Percentiles rank a stretch among this genome's conserved stretches.
These are phyloP conservation scores for Artemisia annua DNA, from an alignment of 129 eudicot species.

Conservation along the genomic window DNA sequence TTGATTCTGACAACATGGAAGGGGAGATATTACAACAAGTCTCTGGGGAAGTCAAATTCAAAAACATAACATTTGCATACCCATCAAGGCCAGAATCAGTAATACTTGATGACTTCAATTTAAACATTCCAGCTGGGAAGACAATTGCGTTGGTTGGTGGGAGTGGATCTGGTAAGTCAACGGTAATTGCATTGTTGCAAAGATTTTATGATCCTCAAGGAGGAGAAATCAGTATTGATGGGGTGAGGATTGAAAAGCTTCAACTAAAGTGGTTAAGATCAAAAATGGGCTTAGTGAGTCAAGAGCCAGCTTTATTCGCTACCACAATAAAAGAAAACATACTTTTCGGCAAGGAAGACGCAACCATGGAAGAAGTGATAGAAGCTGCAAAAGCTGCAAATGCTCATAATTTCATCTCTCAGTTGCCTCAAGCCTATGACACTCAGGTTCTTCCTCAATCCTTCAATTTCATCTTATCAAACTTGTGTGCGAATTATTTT, in stretches of 20 bases:
- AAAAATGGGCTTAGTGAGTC: slow-evolving; percentile 95
- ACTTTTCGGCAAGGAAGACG: slow-evolving; percentile 94
- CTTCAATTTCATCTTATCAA: no score
- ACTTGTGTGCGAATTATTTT: no score
- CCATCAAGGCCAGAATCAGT: slow-evolving; percentile 59
- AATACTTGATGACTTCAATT: slow-evolving; percentile 49
- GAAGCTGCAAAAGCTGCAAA: slow-evolving; percentile 91
- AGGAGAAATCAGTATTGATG: slow-evolving; percentile 73
- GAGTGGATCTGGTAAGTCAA: slow-evolving; percentile 89
- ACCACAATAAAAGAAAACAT: slow-evolving; percentile 87
- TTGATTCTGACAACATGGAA: slow-evolving; percentile 60
- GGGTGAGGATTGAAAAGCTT: slow-evolving; percentile 62
- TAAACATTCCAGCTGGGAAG: slow-evolving; percentile 61
- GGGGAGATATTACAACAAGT: slow-evolving; percentile 47
- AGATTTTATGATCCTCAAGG: slow-evolving; percentile 74
- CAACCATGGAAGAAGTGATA: slow-evolving; percentile 69
- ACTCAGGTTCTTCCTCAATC: slow-evolving; percentile 61
- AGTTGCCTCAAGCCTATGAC: slow-evolving; percentile 85
- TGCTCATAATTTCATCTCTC: slow-evolving; percentile 84
- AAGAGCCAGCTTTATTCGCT: slow-evolving; percentile 91
- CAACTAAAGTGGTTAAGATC: slow-evolving; percentile 90
- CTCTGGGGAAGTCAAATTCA: slow-evolving; percentile 56
- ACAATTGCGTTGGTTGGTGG: slow-evolving; percentile 83
- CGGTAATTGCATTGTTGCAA: slow-evolving; percentile 69
- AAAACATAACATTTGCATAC: slow-evolving; percentile 37